These are phyloP conservation scores for Tanozyma kutaoensis DNA, from an alignment of 805 yeast species.

Conservation along the genomic window DNA sequence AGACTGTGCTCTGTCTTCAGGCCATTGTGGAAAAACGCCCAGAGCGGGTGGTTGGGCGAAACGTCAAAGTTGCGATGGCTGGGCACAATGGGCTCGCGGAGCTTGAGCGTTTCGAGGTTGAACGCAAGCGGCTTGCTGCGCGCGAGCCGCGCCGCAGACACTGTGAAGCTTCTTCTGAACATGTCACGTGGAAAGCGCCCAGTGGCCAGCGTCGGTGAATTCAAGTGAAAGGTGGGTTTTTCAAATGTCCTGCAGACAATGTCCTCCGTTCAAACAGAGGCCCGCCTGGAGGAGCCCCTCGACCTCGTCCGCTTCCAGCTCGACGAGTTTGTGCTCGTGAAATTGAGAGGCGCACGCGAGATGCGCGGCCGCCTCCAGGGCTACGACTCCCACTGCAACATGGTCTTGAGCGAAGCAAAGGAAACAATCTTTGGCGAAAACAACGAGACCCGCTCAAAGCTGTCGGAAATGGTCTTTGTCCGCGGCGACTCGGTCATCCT, in stretches of 20 bases:
- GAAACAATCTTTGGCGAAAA: constrained; percentile 59
- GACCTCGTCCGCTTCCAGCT: constrained; percentile 76
- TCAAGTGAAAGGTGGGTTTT: too few species aligned
- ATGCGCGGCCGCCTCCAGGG: constrained; percentile 85
- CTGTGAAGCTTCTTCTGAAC: not conserved
- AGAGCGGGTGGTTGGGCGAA: constrained; percentile 80
- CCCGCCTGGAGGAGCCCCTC: constrained; percentile 57
- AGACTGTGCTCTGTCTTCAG: constrained; percentile 39
- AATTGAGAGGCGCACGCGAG: constrained; percentile 89
- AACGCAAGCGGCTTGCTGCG: constrained; percentile 9
- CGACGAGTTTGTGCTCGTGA: constrained; percentile 79
- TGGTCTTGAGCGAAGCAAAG: constrained; percentile 85
- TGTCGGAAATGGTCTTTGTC: constrained; percentile 82
- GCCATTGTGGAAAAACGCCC: constrained; percentile 68
- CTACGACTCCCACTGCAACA: constrained; percentile 92
- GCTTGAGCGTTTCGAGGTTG: constrained; percentile 26
- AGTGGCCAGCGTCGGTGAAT: too few species aligned
- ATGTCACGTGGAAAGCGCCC: too few species aligned
- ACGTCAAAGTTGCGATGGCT: constrained; percentile 59
- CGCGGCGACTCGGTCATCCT: constrained; percentile 96
- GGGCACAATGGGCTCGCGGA: constrained; percentile 80
- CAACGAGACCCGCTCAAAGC: constrained; percentile 34
- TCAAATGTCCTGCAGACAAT: constrained; percentile 4
- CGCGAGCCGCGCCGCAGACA: constrained; percentile 1
- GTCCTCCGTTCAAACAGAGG: constrained; percentile 20